phyloP scores from a whole-genome alignment of 75 land plant genomes.

The Larix kaempferi region DNA sequence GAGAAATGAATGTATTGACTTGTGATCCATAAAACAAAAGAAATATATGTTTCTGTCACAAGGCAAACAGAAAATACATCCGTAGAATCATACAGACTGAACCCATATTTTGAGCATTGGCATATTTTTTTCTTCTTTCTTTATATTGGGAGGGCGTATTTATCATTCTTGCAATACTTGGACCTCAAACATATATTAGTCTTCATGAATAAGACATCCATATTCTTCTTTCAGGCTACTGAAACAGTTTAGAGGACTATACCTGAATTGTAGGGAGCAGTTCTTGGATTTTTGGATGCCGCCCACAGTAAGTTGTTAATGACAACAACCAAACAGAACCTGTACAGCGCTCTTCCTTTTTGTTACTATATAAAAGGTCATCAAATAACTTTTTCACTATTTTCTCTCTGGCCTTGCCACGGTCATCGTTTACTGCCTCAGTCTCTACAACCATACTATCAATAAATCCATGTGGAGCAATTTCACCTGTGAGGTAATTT shows the following conservation, averaged over 20 bases:
- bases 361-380: slow-evolving; percentile 77
- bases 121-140: background rate
- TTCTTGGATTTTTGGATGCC: slow-evolving; percentile 67
- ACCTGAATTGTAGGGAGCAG: slow-evolving; percentile 98
- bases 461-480: slow-evolving; percentile 15
- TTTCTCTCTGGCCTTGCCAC: slow-evolving; percentile 41
- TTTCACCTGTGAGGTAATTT: slow-evolving; percentile 66
- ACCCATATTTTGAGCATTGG: background rate
- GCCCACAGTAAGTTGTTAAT: slow-evolving; percentile 88
- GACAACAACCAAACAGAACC: slow-evolving; percentile 96
- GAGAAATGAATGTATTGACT: background rate
- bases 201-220: slow-evolving; percentile 15
- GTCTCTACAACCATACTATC: slow-evolving; percentile 6
- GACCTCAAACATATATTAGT: background rate
- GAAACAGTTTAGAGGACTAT: slow-evolving; percentile 4
- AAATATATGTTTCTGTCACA: background rate
- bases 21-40: background rate
- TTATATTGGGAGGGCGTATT: background rate
- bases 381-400: slow-evolving; percentile 80
- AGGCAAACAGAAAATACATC: background rate
- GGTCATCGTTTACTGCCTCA: slow-evolving; percentile 23
- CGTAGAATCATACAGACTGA: background rate
- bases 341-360: slow-evolving; percentile 96
- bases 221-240: slow-evolving; percentile 35
- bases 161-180: background rate